Base-by-base conservation (phyloP, 768 basidiomycete genomes). In the Gymnopilus dilepis region DNA sequence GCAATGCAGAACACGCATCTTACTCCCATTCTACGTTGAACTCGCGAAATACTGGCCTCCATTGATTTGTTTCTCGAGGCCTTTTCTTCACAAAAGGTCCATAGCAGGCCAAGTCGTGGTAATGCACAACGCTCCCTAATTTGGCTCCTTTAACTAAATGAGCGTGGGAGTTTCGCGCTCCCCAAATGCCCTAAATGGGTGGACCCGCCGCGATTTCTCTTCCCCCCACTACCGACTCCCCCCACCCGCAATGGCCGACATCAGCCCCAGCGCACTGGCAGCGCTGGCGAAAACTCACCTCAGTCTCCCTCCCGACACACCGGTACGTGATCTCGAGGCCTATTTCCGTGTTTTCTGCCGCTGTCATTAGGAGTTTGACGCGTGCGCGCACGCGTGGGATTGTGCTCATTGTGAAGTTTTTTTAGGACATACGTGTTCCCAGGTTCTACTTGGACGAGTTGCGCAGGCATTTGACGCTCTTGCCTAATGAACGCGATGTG, bases 361-460 rank as follows among this genome's bases (percentile, higher is more conserved):
- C 55, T 28, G 55, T 45, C 45, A 55, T 31, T 62, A 62, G 60
- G 60, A 56, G 56, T 37, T 48, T 22, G 24, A 41, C 51, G 34
- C 40, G 31, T 24, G 37, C 48, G 41, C 34, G 50, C 41, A 19
- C 34, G 50, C 41, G 24, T 38, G 40, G 31, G 40, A 24, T 21
- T 34, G 34, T 61, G 45, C 62, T 65, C 22, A 66, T 41, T 40
- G 47, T 21, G 12, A 7, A 37, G 59, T 62, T 58, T 57, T 50
- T 61, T 9, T 55, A 69, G 68, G 63, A 69, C 34, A 28, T 37
- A 15, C 58, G 47, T n/a, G 70, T 80, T n/a, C 77, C 80, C 1
- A 59, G 59, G n/a, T 69, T 59, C 3, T 81, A 81, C 64, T 37
- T 78, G 7, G 65, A 72, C 17, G 77, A 77, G 43, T 72, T 81